Evolutionary conservation across 169 alveolate genomes (phyloP).

Genomic region (Eimeria praecox): DNA sequence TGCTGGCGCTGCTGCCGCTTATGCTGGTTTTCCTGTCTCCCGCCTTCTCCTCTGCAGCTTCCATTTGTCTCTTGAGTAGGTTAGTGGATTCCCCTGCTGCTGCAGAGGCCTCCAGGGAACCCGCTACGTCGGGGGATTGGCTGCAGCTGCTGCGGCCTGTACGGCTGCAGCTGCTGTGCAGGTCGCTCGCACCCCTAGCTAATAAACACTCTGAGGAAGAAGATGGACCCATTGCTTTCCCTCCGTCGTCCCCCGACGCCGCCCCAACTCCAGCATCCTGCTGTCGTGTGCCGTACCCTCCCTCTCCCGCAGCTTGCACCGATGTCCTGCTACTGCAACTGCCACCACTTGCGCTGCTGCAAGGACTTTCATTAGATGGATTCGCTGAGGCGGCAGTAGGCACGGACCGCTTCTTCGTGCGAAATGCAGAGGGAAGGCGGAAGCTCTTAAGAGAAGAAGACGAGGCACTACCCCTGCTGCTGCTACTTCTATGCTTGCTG

Average conservation of each 20-base stretch:
- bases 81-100: background rate
- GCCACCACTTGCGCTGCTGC: constrained; percentile 34
- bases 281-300: constrained; percentile 2
- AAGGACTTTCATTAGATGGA: background rate
- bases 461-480: constrained; percentile 34
- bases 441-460: constrained; percentile 46
- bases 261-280: background rate
- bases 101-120: constrained; percentile 32
- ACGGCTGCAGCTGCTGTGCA: background rate
- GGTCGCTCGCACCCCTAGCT: background rate
- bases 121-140: constrained; percentile 49
- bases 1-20: constrained; percentile 26
- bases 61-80: constrained; percentile 32
- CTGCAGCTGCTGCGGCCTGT: constrained; percentile 10
- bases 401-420: background rate
- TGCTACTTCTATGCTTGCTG: constrained; percentile 24
- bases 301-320: background rate
- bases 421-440: constrained; percentile 71
- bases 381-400: background rate
- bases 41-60: background rate
- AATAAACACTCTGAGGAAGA: background rate
- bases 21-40: background rate
- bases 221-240: background rate
- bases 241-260: background rate
- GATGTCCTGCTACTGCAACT: background rate